phyloP scores from a whole-genome alignment of 148 eudicot species.

The Cornus suecica region DNA sequence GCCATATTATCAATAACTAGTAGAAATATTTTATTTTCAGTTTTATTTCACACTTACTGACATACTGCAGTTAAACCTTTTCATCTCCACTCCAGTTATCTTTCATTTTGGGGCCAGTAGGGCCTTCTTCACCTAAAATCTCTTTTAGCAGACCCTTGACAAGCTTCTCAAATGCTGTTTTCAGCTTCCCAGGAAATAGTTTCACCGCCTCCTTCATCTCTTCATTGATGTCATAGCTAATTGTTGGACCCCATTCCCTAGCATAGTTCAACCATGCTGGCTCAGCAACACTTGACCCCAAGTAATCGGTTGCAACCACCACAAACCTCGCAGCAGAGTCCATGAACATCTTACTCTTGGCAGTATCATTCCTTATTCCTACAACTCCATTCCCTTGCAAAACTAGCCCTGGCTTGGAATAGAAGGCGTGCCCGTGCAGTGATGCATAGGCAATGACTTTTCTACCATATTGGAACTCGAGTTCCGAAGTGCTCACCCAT shows the following conservation, averaged over 20 bases:
- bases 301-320: conserved; percentile 12
- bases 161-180: conserved; percentile 11
- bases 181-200: too few species aligned
- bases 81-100: conserved; percentile 22
- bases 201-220: conserved; percentile 11
- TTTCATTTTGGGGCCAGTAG: conserved; percentile 24
- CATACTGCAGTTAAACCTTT: too few species aligned
- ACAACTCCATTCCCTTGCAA: conserved; percentile 15
- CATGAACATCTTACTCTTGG: conserved; percentile 12
- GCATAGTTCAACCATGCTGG: conserved; percentile 26
- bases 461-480: conserved; percentile 19
- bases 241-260: conserved; percentile 27
- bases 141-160: conserved; percentile 16
- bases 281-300: conserved; percentile 12
- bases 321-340: conserved; percentile 3
- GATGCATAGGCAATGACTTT: conserved; percentile 20
- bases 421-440: conserved; percentile 16
- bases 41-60: too few species aligned
- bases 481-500: conserved; percentile 19
- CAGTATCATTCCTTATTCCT: conserved; percentile 20
- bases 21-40: too few species aligned
- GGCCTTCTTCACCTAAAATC: conserved; percentile 23
- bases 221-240: conserved; percentile 7
- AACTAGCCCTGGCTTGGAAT: conserved; percentile 12
- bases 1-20: too few species aligned